These are phyloP conservation scores for Prorocentrum cordatum DNA, from an alignment of 169 alveolate genomes.

Conservation along the genomic window DNA sequence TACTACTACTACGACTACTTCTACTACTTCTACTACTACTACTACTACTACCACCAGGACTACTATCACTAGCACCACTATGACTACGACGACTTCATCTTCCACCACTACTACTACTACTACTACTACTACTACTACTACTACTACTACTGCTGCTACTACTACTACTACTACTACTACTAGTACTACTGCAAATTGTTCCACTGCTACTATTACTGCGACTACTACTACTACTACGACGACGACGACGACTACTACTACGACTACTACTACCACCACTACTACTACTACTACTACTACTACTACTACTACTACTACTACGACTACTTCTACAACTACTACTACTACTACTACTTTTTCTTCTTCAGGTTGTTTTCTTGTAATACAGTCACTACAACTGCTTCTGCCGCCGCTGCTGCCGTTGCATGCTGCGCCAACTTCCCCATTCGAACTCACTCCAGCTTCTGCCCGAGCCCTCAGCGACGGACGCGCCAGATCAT, in stretches of 20 bases:
- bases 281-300: slow-evolving; percentile 3
- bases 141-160: not conserved
- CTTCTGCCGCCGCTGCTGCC: not conserved
- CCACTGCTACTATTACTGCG: not conserved
- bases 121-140: not conserved
- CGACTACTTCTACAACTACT: not conserved
- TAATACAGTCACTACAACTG: not conserved
- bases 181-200: not conserved
- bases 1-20: not conserved
- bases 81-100: not conserved
- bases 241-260: not conserved
- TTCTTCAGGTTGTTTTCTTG: too few relatives aligned
- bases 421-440: too few relatives aligned
- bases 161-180: not conserved
- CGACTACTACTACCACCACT: not conserved
- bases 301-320: slow-evolving; percentile 1
- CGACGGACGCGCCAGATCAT: too few relatives aligned
- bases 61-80: not conserved
- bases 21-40: not conserved
- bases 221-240: not conserved
- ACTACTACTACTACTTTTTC: not conserved
- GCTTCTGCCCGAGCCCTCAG: too few relatives aligned
- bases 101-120: not conserved
- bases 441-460: too few relatives aligned
- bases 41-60: not conserved